phyloP scores from a whole-genome alignment of 2,329 filamentous ascomycete genomes.

The Cylindrodendrum hubeiense region DNA sequence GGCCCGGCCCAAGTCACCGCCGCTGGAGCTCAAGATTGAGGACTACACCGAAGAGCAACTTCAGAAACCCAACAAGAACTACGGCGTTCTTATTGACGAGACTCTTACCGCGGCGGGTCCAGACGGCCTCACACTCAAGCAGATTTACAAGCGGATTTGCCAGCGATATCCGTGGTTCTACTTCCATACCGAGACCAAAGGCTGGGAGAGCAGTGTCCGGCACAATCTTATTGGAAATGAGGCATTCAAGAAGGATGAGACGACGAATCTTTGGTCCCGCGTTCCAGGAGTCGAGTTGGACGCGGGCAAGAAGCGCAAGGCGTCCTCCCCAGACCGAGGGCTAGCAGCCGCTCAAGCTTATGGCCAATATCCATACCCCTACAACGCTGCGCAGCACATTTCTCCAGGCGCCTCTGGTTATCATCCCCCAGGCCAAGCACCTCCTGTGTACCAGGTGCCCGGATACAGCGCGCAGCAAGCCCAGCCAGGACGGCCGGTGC shows the following conservation, averaged over 20 bases:
- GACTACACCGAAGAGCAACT: conserved; percentile 70
- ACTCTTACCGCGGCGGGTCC: conserved; percentile 66
- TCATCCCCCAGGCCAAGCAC: conserved; percentile 49
- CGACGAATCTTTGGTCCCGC: conserved; percentile 68
- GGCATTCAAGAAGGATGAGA: conserved; percentile 70
- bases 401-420: conserved; percentile 49
- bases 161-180: conserved; percentile 70
- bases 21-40: conserved; percentile 65
- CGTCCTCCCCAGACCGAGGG: conserved; percentile 63
- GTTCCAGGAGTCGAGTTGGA: conserved; percentile 70
- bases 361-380: conserved; percentile 52
- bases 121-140: conserved; percentile 69
- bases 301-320: conserved; percentile 71
- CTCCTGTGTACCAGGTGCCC: conserved; percentile 51
- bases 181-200: conserved; percentile 71
- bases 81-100: conserved; percentile 71
- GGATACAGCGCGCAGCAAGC: conserved; percentile 48
- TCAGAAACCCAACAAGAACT: conserved; percentile 73
- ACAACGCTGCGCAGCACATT: conserved; percentile 51
- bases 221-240: conserved; percentile 74
- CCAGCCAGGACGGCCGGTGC: conserved; percentile 46
- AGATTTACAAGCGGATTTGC: conserved; percentile 73
- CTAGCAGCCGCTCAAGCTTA: conserved; percentile 54
- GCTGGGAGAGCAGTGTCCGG: conserved; percentile 75
- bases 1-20: conserved; percentile 69